Conservation (phyloP, 1,284 basidiomycete genomes). For the Spongispora temasekensis region DNA sequence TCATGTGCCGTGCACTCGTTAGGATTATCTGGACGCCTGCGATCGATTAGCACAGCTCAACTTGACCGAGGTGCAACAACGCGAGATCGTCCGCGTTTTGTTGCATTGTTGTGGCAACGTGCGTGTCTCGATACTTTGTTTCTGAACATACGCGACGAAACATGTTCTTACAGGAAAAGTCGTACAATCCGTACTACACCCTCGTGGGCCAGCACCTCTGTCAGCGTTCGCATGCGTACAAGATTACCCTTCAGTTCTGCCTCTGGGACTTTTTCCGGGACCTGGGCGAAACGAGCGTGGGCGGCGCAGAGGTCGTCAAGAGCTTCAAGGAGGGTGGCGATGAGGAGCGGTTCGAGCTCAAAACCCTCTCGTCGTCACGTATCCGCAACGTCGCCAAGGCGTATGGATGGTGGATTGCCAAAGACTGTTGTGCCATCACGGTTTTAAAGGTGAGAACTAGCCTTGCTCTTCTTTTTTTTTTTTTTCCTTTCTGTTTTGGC, state of each 20-base stretch:
- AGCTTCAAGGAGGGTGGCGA: constrained; percentile 52
- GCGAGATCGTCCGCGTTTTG: constrained; percentile 91
- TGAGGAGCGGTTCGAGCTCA: constrained; percentile 46
- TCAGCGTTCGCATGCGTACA: constrained; percentile 75
- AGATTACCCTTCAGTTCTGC: constrained; percentile 93
- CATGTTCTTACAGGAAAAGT: constrained; percentile 70
- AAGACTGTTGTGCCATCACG: constrained; percentile 68
- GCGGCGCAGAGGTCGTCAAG: constrained; percentile 78
- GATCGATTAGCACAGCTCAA: constrained; percentile 83
- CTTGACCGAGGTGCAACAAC: constrained; percentile 87
- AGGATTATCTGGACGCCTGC: constrained; percentile 95
- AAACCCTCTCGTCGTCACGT: constrained; percentile 61
- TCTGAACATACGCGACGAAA: too few relatives aligned
- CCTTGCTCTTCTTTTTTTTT: too few relatives aligned
- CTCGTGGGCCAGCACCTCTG: constrained; percentile 81
- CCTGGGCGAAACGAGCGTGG: constrained; percentile 82
- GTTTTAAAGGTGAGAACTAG: constrained; percentile 84
- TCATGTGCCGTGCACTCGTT: background rate
- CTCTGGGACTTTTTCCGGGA: constrained; percentile 97
- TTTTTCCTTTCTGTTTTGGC: background rate
- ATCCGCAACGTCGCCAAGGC: constrained; percentile 70
- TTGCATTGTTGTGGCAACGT: constrained; percentile 94
- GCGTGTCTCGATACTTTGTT: too few relatives aligned
- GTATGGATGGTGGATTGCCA: constrained; percentile 85
- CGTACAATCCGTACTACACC: constrained; percentile 96